phyloP scores from a whole-genome alignment of 495 filamentous ascomycete species.

The Penicillium nucicola region DNA sequence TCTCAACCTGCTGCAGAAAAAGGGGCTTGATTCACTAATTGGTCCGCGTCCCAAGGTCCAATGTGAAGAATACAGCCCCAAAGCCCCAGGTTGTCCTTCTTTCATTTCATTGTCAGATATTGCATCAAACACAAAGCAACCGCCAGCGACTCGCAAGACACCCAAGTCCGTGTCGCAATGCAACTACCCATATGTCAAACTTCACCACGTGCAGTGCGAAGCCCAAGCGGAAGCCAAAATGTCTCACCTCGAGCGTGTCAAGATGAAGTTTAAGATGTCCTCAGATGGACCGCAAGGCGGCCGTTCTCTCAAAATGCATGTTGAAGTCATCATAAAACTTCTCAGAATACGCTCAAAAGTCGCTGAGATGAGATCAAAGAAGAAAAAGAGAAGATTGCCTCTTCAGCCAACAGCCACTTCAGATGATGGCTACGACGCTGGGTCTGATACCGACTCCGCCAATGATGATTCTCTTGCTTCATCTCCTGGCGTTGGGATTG shows the following conservation, averaged over 20 bases:
- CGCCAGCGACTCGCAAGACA: neutral
- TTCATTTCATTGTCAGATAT: neutral
- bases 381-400: neutral
- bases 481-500: neutral
- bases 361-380: neutral
- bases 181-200: neutral
- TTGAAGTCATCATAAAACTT: constrained; percentile 14
- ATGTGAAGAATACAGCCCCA: neutral
- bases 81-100: neutral
- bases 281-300: neutral
- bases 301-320: constrained; percentile 7
- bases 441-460: neutral
- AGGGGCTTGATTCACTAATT: neutral
- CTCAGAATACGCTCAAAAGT: constrained; percentile 11
- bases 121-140: neutral
- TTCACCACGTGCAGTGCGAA: neutral
- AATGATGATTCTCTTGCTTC: neutral
- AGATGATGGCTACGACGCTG: neutral
- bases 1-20: neutral
- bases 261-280: constrained; percentile 6
- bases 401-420: neutral
- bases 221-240: neutral
- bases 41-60: neutral
- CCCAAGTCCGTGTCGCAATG: neutral
- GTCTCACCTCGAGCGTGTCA: neutral